Evolutionary conservation across 106 monocot genomes (phyloP), one percentile per base, ranked within the genome.

Genomic region (Chionographis japonica): DNA sequence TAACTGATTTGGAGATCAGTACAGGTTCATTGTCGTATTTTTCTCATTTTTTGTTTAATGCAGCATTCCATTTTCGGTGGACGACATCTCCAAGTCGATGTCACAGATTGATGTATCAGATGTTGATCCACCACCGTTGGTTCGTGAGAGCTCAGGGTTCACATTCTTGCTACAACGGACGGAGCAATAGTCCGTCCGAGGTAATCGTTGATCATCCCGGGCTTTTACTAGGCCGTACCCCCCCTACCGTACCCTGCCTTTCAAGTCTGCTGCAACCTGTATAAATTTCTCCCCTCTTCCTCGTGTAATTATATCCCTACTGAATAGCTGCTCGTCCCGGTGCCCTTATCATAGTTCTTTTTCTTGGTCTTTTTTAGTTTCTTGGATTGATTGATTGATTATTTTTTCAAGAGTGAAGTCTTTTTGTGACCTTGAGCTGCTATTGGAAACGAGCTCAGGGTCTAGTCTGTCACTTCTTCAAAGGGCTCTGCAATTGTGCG

Each of bases 21-120:
- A 20, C 38, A 37, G 9, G 56, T 60, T 17, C 27, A 27, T 27
- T 27, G 27, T 13, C 50, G 60, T 15, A 35, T 51, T 36, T 4
- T 49, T 39, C 6, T 20, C 71, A 1, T 4, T 56, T 68, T 20
- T 78, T 60, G 8, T 12, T 62, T 37, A 4, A 46, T 81, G 73
- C 82, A 90, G 89, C 77, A 90, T 90, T 63, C 85, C 89, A 36
- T 90, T 90, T 71, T 61, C 89, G 2, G 75, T 90, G 57, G 85
- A 83, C 62, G 89, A 90, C 46, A 90, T 90, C 52, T 83, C 89
- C 60, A 85, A 82, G 46, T 79, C 89, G n/a, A 83, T 90, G 74
- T 60, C 73, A 64, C 67, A 76, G 54, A 82, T 90, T 16, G 82
- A 90, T 35, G 63, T 79, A 58, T 63, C 77, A 36, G 89, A 90